Evolutionary conservation across 2,329 filamentous ascomycete genomes (phyloP).

Genomic region (Xylaria sp.): DNA sequence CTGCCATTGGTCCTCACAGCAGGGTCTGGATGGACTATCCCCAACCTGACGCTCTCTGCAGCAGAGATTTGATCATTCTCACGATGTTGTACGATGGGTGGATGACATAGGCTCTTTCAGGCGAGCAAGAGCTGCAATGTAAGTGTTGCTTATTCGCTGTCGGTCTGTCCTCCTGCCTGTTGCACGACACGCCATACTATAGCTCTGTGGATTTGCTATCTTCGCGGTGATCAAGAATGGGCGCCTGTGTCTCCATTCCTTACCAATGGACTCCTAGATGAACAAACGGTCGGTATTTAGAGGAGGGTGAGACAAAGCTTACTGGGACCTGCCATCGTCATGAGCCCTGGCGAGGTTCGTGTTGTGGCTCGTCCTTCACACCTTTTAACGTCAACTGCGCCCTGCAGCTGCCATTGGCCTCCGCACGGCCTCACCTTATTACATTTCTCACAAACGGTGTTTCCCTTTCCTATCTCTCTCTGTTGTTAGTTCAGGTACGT

Average conservation of each 20-base stretch:
- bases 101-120: conserved; percentile 36
- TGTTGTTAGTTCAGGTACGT: conserved; percentile 10
- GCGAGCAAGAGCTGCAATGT: conserved; percentile 33
- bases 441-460: conserved; percentile 17
- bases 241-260: conserved; percentile 23
- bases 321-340: conserved; percentile 25
- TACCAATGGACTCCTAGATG: conserved; percentile 28
- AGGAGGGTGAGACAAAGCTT: conserved; percentile 39
- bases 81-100: conserved; percentile 43
- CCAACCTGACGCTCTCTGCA: conserved; percentile 36
- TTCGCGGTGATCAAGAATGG: conserved; percentile 10
- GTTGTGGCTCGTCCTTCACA: conserved; percentile 33
- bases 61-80: conserved; percentile 37
- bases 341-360: conserved; percentile 25
- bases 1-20: conserved; percentile 42
- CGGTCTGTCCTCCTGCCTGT: conserved; percentile 33
- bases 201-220: conserved; percentile 13
- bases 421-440: conserved; percentile 24
- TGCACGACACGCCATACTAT: conserved; percentile 35
- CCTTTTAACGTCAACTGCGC: conserved; percentile 20
- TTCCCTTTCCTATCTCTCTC: background rate
- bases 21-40: conserved; percentile 34
- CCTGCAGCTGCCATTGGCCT: conserved; percentile 21
- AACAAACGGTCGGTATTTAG: conserved; percentile 12
- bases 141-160: conserved; percentile 31